These are phyloP conservation scores for Bretschneidera sinensis DNA, from an alignment of 345 rosid genomes.

Conservation along the genomic window DNA sequence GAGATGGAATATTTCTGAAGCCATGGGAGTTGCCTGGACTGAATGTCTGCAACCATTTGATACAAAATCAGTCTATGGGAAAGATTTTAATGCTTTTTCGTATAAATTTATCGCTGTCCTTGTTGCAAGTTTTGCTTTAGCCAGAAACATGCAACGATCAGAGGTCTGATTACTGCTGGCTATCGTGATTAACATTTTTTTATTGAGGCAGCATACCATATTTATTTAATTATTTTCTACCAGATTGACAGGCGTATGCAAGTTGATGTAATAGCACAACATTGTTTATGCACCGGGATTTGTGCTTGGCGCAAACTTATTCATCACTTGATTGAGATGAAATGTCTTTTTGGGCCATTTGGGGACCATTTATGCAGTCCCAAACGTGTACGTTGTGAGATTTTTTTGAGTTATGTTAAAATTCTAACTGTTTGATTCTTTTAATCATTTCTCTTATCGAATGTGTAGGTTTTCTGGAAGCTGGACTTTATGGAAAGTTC, in stretches of 20 bases:
- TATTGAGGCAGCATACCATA: slow-evolving; percentile 8
- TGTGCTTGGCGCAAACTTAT: slow-evolving; percentile 93
- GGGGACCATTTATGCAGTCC: slow-evolving; percentile 51
- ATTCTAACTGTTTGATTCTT: too few relatives aligned
- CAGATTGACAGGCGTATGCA: slow-evolving; percentile 94
- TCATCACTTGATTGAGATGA: slow-evolving; percentile 78
- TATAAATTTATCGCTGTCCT: slow-evolving; percentile 92
- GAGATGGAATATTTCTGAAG: slow-evolving; percentile 92
- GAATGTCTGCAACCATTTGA: slow-evolving; percentile 97
- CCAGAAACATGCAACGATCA: slow-evolving; percentile 93
- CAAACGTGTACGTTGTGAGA: slow-evolving; percentile 50
- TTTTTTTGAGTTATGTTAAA: background rate
- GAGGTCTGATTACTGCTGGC: slow-evolving; percentile 57
- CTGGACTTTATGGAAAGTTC: slow-evolving; percentile 92
- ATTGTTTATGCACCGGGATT: slow-evolving; percentile 56
- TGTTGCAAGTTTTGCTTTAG: slow-evolving; percentile 98
- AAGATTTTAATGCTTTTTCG: slow-evolving; percentile 92
- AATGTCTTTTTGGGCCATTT: slow-evolving; percentile 81
- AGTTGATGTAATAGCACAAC: slow-evolving; percentile 57
- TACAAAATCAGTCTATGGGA: slow-evolving; percentile 90
- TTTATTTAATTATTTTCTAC: slow-evolving; percentile 17
- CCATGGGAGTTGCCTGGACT: slow-evolving; percentile 99
- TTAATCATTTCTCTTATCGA: slow-evolving; percentile 12
- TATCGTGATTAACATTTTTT: slow-evolving; percentile 12
- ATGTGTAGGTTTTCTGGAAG: slow-evolving; percentile 88